Evolutionary conservation across 192 early-diverging fungal genomes (phyloP).

Genomic region (Coemansia sp.): DNA sequence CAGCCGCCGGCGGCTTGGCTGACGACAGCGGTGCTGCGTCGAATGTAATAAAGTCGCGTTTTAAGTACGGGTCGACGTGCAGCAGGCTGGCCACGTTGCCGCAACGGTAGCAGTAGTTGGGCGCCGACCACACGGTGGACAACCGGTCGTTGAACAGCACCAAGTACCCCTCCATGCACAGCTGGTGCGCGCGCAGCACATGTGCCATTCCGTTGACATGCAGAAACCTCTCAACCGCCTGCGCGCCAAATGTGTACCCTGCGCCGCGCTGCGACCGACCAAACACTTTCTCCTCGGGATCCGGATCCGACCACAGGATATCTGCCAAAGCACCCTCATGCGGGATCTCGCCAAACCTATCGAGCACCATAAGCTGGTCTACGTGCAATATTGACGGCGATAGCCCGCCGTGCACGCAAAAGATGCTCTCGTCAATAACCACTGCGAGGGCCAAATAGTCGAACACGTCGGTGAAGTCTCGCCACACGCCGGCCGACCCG

Average conservation of each 20-base stretch:
- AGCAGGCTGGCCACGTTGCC: slow-evolving; percentile 96
- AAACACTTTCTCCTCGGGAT: slow-evolving; percentile 24
- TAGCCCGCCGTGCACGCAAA: slow-evolving; percentile 92
- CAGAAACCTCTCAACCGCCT: slow-evolving; percentile 95
- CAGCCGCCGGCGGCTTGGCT: too few species aligned
- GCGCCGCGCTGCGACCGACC: slow-evolving; percentile 67
- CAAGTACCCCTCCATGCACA: slow-evolving; percentile 94
- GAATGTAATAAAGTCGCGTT: too few species aligned
- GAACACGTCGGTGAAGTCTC: slow-evolving; percentile 91
- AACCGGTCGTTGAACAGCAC: slow-evolving; percentile 75
- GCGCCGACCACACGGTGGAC: slow-evolving; percentile 95
- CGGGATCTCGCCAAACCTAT: slow-evolving; percentile 45
- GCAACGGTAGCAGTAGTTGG: slow-evolving; percentile 98
- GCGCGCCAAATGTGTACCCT: slow-evolving; percentile 94
- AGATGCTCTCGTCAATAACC: slow-evolving; percentile 84
- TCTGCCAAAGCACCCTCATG: slow-evolving; percentile 46
- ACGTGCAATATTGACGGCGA: slow-evolving; percentile 36
- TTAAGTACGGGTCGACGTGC: too few species aligned
- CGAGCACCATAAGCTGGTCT: slow-evolving; percentile 34
- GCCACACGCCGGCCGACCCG: slow-evolving; percentile 80
- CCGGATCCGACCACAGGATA: slow-evolving; percentile 49
- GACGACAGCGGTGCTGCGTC: too few species aligned
- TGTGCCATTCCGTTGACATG: slow-evolving; percentile 87
- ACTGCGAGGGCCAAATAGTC: slow-evolving; percentile 88
- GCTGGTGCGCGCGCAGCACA: slow-evolving; percentile 94